Conservation (phyloP, 1,284 basidiomycete genomes). For the Amylostereum areolatum region DNA sequence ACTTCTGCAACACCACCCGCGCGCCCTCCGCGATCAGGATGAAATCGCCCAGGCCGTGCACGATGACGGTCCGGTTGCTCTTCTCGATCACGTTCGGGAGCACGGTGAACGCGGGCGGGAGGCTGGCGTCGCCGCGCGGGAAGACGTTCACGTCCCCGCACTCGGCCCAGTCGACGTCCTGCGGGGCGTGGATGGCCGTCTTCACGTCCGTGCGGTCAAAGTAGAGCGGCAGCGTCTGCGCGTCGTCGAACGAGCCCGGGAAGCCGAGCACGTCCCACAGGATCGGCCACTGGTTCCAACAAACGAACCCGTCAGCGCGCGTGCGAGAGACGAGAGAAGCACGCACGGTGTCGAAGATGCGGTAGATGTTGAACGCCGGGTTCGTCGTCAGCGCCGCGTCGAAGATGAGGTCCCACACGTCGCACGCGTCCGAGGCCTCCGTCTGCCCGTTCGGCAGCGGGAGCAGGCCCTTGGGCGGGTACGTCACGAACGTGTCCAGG, state of each 20-base stretch:
- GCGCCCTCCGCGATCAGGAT: slow-evolving; percentile 66
- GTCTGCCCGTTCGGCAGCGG: slow-evolving; percentile 53
- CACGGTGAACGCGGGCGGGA: slow-evolving; percentile 57
- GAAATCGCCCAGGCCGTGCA: slow-evolving; percentile 69
- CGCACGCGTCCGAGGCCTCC: slow-evolving; percentile 44
- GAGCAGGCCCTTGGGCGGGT: slow-evolving; percentile 53
- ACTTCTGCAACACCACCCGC: slow-evolving; percentile 65
- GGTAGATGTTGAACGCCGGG: slow-evolving; percentile 73
- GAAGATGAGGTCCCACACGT: slow-evolving; percentile 62
- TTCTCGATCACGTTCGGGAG: slow-evolving; percentile 73
- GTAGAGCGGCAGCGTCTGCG: slow-evolving; percentile 42
- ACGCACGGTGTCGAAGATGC: slow-evolving; percentile 61
- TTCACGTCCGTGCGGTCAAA: slow-evolving; percentile 71
- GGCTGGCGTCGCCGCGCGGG: slow-evolving; percentile 51
- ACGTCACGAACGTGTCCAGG: slow-evolving; percentile 54
- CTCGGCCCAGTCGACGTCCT: slow-evolving; percentile 53
- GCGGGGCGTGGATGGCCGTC: slow-evolving; percentile 65
- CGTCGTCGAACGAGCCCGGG: slow-evolving; percentile 60
- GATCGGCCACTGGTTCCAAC: slow-evolving; percentile 39
- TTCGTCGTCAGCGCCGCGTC: slow-evolving; percentile 54
- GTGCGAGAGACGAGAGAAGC: neutral
- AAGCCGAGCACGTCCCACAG: slow-evolving; percentile 78
- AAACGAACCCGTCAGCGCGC: neutral
- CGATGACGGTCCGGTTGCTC: slow-evolving; percentile 61
- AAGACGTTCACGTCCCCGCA: slow-evolving; percentile 61